Evolutionary conservation across 495 filamentous ascomycete species (phyloP).

Genomic region (Penicillium salamii): DNA sequence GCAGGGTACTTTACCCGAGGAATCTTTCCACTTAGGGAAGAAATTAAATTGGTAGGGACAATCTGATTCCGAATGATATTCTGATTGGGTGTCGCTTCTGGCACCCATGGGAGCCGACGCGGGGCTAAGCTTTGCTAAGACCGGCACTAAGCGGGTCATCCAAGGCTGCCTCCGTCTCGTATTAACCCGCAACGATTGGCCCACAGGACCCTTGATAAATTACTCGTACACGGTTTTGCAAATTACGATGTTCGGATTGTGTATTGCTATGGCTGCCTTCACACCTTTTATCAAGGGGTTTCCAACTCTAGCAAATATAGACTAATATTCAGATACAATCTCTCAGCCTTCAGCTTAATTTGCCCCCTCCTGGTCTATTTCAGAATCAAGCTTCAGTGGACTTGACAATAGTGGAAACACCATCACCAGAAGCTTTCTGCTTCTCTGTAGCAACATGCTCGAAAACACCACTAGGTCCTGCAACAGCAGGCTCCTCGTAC

Average conservation of each 20-base stretch:
- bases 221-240: slow-evolving; percentile 8
- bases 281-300: too few species aligned
- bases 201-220: neutral
- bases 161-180: neutral
- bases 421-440: slow-evolving; percentile 6
- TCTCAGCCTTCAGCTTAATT: too few species aligned
- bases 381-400: neutral
- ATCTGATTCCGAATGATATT: slow-evolving; percentile 4
- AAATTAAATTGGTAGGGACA: neutral
- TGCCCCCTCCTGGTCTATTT: too few species aligned
- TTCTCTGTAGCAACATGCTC: neutral
- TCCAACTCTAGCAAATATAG: too few species aligned
- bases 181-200: neutral
- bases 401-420: slow-evolving; percentile 7
- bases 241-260: neutral
- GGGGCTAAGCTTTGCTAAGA: slow-evolving; percentile 20
- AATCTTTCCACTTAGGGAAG: neutral
- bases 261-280: too few species aligned
- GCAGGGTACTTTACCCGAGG: neutral
- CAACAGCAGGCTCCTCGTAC: slow-evolving; percentile 5
- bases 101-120: neutral
- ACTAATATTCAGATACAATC: too few species aligned
- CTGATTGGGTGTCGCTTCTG: neutral
- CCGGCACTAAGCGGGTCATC: neutral
- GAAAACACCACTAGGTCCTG: slow-evolving; percentile 9